These are phyloP conservation scores for Nothophytophthora sp. DNA, from an alignment of 352 stramenopile species.

Conservation along the genomic window DNA sequence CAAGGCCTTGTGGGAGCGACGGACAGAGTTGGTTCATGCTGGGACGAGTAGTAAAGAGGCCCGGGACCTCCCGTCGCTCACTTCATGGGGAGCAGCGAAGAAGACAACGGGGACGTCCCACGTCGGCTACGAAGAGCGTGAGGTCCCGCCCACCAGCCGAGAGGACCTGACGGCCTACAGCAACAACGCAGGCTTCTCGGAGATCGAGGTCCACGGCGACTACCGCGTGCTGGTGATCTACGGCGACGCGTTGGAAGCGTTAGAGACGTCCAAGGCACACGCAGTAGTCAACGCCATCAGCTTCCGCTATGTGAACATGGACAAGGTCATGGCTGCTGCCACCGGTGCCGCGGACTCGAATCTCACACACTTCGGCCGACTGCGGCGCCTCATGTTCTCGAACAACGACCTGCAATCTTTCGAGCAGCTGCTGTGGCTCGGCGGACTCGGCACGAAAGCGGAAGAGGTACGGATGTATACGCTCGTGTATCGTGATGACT, in stretches of 20 bases:
- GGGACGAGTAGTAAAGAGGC: slow-evolving; percentile 9
- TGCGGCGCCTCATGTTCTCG: slow-evolving; percentile 62
- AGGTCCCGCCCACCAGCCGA: slow-evolving; percentile 39
- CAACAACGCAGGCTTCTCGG: slow-evolving; percentile 64
- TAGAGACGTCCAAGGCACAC: slow-evolving; percentile 60
- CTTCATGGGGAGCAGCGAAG: slow-evolving; percentile 3
- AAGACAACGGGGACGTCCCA: slow-evolving; percentile 1
- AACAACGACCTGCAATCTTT: slow-evolving; percentile 69
- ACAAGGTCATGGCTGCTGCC: slow-evolving; percentile 37
- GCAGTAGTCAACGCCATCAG: slow-evolving; percentile 58
- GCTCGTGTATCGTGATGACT: not conserved
- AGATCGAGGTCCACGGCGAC: slow-evolving; percentile 75
- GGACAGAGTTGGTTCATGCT: slow-evolving; percentile 4
- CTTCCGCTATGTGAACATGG: slow-evolving; percentile 62
- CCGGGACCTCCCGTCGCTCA: slow-evolving; percentile 7
- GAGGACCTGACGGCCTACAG: slow-evolving; percentile 53
- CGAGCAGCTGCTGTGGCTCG: slow-evolving; percentile 66
- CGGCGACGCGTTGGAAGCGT: slow-evolving; percentile 60
- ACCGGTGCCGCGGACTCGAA: slow-evolving; percentile 34
- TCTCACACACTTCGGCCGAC: slow-evolving; percentile 58
- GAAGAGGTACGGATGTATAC: slow-evolving; percentile 57
- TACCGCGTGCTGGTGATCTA: slow-evolving; percentile 69
- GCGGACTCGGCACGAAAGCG: slow-evolving; percentile 43
- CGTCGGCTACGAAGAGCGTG: slow-evolving; percentile 26
- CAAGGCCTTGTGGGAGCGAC: slow-evolving; percentile 36